phyloP scores from a whole-genome alignment of 2,329 filamentous ascomycete species.

The Penicillium sp. region DNA sequence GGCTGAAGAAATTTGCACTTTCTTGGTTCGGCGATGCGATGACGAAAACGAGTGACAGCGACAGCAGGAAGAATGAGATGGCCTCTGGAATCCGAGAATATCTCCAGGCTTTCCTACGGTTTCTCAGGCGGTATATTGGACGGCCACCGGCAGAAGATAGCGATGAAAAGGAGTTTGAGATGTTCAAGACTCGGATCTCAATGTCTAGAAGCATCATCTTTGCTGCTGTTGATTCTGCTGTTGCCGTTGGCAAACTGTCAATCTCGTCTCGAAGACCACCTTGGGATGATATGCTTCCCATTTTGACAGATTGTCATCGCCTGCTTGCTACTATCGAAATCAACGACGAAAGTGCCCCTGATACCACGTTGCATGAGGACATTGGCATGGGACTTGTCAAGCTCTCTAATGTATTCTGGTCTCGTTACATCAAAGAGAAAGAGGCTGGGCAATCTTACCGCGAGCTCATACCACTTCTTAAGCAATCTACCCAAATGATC shows the following conservation, averaged over 20 bases:
- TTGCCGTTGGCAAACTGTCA: slow-evolving; percentile 38
- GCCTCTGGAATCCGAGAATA: slow-evolving; percentile 32
- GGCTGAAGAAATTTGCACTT: slow-evolving; percentile 41
- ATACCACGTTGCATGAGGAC: slow-evolving; percentile 17
- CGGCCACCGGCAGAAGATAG: slow-evolving; percentile 26
- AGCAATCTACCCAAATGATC: slow-evolving; percentile 39
- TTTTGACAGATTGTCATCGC: slow-evolving; percentile 35
- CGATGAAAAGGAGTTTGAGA: slow-evolving; percentile 26
- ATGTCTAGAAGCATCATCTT: slow-evolving; percentile 36
- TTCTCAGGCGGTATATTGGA: slow-evolving; percentile 41
- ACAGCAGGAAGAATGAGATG: slow-evolving; percentile 18
- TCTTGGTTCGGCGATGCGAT: slow-evolving; percentile 32
- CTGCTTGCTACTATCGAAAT: slow-evolving; percentile 30
- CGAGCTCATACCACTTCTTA: slow-evolving; percentile 37
- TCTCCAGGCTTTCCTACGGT: slow-evolving; percentile 37
- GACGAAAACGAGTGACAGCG: slow-evolving; percentile 14
- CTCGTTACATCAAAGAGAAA: slow-evolving; percentile 42
- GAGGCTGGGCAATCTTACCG: slow-evolving; percentile 31
- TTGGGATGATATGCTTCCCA: slow-evolving; percentile 37
- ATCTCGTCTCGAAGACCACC: slow-evolving; percentile 33
- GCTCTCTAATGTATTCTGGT: slow-evolving; percentile 47
- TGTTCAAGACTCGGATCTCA: slow-evolving; percentile 29
- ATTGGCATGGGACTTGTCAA: slow-evolving; percentile 33
- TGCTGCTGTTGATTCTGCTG: slow-evolving; percentile 39
- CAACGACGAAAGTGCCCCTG: slow-evolving; percentile 7